These are phyloP conservation scores for Podila horticola DNA, from an alignment of 192 early-diverging fungal species.

Conservation along the genomic window DNA sequence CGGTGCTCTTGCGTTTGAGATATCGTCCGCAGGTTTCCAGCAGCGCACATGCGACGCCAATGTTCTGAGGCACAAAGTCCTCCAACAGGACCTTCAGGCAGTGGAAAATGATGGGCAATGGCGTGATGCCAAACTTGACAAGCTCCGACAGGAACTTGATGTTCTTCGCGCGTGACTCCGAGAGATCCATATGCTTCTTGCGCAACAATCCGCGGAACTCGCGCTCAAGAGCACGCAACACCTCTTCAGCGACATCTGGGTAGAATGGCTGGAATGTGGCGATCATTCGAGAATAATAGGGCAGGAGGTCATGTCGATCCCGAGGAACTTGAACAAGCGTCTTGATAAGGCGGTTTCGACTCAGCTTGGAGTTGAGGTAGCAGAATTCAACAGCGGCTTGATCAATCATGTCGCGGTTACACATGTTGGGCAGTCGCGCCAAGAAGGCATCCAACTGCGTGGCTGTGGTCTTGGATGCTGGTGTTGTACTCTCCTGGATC, in stretches of 20 bases:
- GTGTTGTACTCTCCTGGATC: slow-evolving; percentile 9
- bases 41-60: slow-evolving; percentile 86
- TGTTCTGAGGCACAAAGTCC: slow-evolving; percentile 83
- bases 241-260: slow-evolving; percentile 81
- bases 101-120: slow-evolving; percentile 83
- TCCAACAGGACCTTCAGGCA: slow-evolving; percentile 89
- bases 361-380: slow-evolving; percentile 85
- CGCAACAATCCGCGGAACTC: slow-evolving; percentile 78
- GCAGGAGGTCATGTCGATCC: slow-evolving; percentile 83
- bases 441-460: slow-evolving; percentile 75
- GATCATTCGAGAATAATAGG: slow-evolving; percentile 92
- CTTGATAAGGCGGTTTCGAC: slow-evolving; percentile 81
- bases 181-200: slow-evolving; percentile 74
- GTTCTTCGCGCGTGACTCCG: slow-evolving; percentile 86
- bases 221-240: slow-evolving; percentile 77
- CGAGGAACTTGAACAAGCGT: slow-evolving; percentile 83
- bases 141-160: slow-evolving; percentile 91
- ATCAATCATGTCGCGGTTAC: slow-evolving; percentile 89
- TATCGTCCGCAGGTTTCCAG: slow-evolving; percentile 93
- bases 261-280: slow-evolving; percentile 88
- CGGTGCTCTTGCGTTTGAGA: slow-evolving; percentile 75
- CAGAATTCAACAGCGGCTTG: slow-evolving; percentile 93
- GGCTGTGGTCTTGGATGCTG: slow-evolving; percentile 39
- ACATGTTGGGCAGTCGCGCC: slow-evolving; percentile 75
- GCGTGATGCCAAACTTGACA: slow-evolving; percentile 91